Evolutionary conservation across 306 rosid genomes (phyloP), one percentile per base, ranked within the genome.

Genomic region (Carpinus fangiana): DNA sequence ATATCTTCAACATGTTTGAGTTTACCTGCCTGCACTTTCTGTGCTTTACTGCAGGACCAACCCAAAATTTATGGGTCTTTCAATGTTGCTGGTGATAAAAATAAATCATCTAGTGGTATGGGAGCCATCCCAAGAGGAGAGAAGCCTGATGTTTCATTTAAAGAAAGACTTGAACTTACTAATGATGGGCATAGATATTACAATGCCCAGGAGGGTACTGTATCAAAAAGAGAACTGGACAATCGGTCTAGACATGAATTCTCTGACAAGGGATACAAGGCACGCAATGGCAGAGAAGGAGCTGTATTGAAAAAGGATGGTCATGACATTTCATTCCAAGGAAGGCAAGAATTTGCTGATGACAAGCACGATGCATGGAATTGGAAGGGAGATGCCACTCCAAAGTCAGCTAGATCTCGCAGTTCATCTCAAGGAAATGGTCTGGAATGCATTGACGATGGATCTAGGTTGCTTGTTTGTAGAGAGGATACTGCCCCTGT

Each of bases 401-500:
- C 28, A 36, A 89, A 83, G 74, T 79, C 93, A 67, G 78, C 72
- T 69, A 81, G 88, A 76, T 38, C 36, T 21, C 79, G 81, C 54
- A 52, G 75, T 81, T 89, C 94, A 52, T 92, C 94, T 74, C 88
- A 78, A 48, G 88, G 85, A 75, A 86, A 84, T 67, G 82, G 79
- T 82, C 72, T 12, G 41, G 88, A 84, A 70, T 78, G 83, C 71
- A 62, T 64, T 26, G 86, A 88, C 61, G 78, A 81, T 82, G 88
- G 85, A 82, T 64, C 82, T 23, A 73, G 79, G 59, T 72, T 79
- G 79, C 86, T 70, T 65, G 77, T 81, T 82, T 85, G 77, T 38
- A 82, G 83, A 83, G 92, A 84, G 68, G 82, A 78, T 79, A 66
- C 66, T 20, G 36, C 79, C 75, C 84, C 81, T 7, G 80, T 77